Conservation (phyloP, 176 grass and related monocot species). For the Saccharum spontaneum region DNA sequence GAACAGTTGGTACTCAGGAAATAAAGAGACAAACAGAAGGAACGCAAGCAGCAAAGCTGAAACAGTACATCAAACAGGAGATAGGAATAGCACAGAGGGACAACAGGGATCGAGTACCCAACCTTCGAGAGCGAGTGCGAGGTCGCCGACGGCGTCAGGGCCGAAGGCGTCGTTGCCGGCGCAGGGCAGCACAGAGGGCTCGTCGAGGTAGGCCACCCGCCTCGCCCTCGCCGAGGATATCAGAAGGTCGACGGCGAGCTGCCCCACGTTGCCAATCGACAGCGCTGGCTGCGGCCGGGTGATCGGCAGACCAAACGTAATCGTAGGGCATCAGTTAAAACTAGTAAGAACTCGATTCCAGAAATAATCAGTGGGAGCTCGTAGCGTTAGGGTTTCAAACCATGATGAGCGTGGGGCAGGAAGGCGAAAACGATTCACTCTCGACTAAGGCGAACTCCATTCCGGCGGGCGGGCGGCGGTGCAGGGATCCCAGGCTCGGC, state of each 20-base stretch:
- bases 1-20: constrained; percentile 32
- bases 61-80: constrained; percentile 26
- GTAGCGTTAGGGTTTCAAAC: constrained; percentile 35
- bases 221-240: constrained; percentile 58
- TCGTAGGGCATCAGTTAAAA: not conserved
- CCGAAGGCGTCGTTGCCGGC: constrained; percentile 88
- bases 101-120: not conserved
- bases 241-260: constrained; percentile 82
- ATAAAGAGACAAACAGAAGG: not conserved
- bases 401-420: constrained; percentile 65
- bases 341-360: constrained; percentile 10
- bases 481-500: constrained; percentile 3
- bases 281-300: constrained; percentile 65
- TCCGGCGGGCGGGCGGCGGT: not conserved
- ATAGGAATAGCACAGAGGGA: not conserved
- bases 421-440: constrained; percentile 54
- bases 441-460: constrained; percentile 77
- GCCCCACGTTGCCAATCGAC: constrained; percentile 96
- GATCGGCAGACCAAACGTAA: not conserved
- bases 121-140: constrained; percentile 84
- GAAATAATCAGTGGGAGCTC: not conserved
- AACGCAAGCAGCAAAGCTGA: not conserved
- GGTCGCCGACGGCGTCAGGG: constrained; percentile 62
- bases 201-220: constrained; percentile 80
- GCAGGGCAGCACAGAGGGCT: constrained; percentile 81